phyloP scores from a whole-genome alignment of 148 eudicot genomes.

The Polygonum aviculare region DNA sequence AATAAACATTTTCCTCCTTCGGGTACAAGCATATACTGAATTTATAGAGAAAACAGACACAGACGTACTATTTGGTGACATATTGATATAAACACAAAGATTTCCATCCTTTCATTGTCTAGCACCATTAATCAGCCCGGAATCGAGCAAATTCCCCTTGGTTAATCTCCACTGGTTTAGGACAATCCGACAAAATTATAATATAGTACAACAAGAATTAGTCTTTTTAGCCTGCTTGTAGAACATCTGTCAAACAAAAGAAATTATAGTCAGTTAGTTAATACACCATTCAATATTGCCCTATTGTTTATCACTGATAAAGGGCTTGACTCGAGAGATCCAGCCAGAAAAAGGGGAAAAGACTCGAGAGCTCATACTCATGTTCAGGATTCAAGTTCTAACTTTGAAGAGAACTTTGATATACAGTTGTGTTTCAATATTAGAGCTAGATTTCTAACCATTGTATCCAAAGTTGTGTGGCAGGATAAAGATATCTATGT shows the following conservation, averaged over 20 bases:
- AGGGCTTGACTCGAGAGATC: neutral
- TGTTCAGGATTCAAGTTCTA: neutral
- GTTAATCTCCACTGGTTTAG: conserved; percentile 3
- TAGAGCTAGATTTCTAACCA: neutral
- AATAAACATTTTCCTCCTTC: conserved; percentile 2
- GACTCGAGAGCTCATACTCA: neutral
- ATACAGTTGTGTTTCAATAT: neutral
- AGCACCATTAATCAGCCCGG: neutral
- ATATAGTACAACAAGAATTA: conserved; percentile 2
- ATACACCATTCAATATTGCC: neutral
- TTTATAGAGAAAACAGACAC: conserved; percentile 5
- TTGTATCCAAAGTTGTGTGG: neutral
- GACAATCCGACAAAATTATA: neutral
- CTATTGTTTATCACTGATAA: neutral
- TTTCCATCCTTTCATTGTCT: neutral
- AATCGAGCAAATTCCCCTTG: conserved; percentile 2
- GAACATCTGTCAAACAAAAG: conserved; percentile 3
- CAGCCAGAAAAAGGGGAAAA: neutral
- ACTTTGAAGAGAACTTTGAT: neutral
- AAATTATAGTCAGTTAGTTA: neutral
- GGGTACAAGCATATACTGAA: conserved; percentile 3
- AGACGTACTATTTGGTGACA: neutral
- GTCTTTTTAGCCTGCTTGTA: conserved; percentile 15
- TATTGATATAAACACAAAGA: conserved; percentile 3
- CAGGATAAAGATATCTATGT: neutral